Conservation (phyloP, 768 basidiomycete species). For the Cystobasidium ongulense region DNA sequence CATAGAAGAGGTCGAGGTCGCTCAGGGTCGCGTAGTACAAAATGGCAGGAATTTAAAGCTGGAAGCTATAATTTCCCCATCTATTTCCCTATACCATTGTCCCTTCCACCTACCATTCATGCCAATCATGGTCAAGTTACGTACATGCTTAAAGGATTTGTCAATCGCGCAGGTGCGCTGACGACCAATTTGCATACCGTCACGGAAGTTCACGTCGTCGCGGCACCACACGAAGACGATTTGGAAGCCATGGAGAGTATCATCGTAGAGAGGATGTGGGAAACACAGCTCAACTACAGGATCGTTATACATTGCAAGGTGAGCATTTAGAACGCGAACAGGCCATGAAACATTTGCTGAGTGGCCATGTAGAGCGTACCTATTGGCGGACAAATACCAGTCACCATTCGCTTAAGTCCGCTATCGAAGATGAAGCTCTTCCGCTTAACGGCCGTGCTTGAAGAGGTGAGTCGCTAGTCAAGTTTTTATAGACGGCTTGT, state of each 20-base stretch:
- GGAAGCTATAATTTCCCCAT: slow-evolving; percentile 92
- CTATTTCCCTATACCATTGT: slow-evolving; percentile 68
- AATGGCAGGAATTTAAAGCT: slow-evolving; percentile 67
- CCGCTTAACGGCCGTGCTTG: slow-evolving; percentile 62
- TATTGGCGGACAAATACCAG: slow-evolving; percentile 70
- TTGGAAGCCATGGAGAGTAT: slow-evolving; percentile 72
- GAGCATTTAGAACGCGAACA: neutral
- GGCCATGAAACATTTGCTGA: slow-evolving; percentile 41
- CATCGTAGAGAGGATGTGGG: slow-evolving; percentile 82
- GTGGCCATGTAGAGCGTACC: slow-evolving; percentile 67
- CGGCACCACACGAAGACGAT: slow-evolving; percentile 70
- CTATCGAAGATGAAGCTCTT: slow-evolving; percentile 73
- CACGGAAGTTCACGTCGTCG: slow-evolving; percentile 66
- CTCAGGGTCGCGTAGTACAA: slow-evolving; percentile 1
- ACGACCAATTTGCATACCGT: slow-evolving; percentile 60
- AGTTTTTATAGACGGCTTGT: too few relatives aligned
- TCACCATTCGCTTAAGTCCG: slow-evolving; percentile 73
- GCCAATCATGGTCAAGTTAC: slow-evolving; percentile 66
- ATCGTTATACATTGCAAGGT: slow-evolving; percentile 40
- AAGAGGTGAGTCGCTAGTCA: slow-evolving; percentile 55
- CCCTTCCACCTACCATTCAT: slow-evolving; percentile 66
- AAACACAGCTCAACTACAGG: slow-evolving; percentile 55
- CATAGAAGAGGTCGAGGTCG: slow-evolving; percentile 24
- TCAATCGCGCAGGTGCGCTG: slow-evolving; percentile 74
- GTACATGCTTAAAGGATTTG: slow-evolving; percentile 73